Percentiles rank a stretch among this genome's conserved stretches.
These are phyloP conservation scores for Coniochaeta sp. DNA, from an alignment of 2,329 filamentous ascomycete species.

Conservation along the genomic window DNA sequence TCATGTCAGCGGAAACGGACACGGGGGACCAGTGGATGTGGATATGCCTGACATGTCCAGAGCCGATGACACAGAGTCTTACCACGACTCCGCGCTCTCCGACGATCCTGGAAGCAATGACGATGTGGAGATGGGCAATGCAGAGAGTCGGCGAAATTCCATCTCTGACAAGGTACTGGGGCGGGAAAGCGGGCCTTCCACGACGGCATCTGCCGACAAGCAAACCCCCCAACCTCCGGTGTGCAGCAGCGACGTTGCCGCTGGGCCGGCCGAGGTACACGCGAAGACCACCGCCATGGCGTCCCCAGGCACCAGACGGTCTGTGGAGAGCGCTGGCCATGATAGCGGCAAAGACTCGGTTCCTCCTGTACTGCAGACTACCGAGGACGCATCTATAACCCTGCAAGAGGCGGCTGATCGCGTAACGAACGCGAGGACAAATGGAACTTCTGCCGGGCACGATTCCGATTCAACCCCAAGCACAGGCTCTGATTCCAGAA, in stretches of 20 bases:
- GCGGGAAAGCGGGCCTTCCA: neutral
- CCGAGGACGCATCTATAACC: neutral
- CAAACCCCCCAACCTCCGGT: neutral
- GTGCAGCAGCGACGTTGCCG: neutral
- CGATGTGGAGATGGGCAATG: neutral
- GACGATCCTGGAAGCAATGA: neutral
- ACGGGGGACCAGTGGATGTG: neutral
- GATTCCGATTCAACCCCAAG: neutral
- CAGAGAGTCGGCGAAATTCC: neutral
- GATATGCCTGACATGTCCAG: neutral
- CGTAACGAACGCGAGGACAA: neutral
- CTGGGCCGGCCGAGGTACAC: neutral
- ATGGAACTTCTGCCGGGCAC: neutral
- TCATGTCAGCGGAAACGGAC: neutral
- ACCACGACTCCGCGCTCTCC: neutral
- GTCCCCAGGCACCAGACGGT: neutral
- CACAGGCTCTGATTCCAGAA: neutral
- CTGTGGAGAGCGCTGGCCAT: neutral
- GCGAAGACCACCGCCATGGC: neutral
- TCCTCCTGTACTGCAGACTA: neutral
- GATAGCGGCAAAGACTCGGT: neutral
- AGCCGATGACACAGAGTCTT: neutral
- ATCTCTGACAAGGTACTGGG: neutral
- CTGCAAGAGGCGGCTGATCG: neutral
- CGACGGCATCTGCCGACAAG: neutral